Evolutionary conservation across 2,329 filamentous ascomycete genomes (phyloP).

Genomic region (Xylariomycetidae sp.): DNA sequence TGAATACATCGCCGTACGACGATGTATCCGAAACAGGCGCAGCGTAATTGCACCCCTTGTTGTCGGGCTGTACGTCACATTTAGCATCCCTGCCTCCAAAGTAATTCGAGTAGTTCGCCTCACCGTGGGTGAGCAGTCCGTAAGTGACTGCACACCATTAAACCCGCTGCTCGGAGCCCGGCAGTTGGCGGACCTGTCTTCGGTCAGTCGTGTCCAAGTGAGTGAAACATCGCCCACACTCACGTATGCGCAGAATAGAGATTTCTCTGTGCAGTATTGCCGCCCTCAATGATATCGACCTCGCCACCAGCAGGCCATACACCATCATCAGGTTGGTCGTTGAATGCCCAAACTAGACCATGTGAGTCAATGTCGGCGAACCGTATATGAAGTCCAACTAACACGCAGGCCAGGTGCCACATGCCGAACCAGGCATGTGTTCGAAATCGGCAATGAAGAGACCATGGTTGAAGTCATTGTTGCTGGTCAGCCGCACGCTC

Average conservation of each 20-base stretch:
- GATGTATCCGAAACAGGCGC: slow-evolving; percentile 34
- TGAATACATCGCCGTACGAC: slow-evolving; percentile 60
- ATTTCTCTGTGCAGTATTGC: slow-evolving; percentile 55
- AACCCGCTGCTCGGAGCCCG: slow-evolving; percentile 17
- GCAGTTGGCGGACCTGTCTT: slow-evolving; percentile 17
- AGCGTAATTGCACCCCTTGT: slow-evolving; percentile 41
- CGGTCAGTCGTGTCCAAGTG: slow-evolving; percentile 1
- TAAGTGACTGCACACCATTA: slow-evolving; percentile 14
- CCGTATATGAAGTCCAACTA: no score
- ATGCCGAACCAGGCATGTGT: slow-evolving; percentile 66
- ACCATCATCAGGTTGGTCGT: slow-evolving; percentile 30
- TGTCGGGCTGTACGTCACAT: slow-evolving; percentile 32
- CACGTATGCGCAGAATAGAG: slow-evolving; percentile 57
- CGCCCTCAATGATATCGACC: slow-evolving; percentile 66
- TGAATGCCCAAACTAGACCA: slow-evolving; percentile 43
- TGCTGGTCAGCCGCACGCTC: slow-evolving; percentile 63
- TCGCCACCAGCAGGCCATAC: slow-evolving; percentile 60
- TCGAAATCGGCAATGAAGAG: slow-evolving; percentile 66
- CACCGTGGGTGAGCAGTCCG: slow-evolving; percentile 22
- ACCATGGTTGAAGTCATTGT: slow-evolving; percentile 55
- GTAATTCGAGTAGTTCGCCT: slow-evolving; percentile 1
- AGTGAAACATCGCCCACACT: no score
- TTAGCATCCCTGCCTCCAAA: slow-evolving; percentile 2
- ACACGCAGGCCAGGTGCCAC: slow-evolving; percentile 71
- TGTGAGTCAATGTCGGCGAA: no score